Evolutionary conservation across 495 filamentous ascomycete species (phyloP), one percentile per base, ranked within the genome.

Genomic region (Sphaerosporella brunnea): DNA sequence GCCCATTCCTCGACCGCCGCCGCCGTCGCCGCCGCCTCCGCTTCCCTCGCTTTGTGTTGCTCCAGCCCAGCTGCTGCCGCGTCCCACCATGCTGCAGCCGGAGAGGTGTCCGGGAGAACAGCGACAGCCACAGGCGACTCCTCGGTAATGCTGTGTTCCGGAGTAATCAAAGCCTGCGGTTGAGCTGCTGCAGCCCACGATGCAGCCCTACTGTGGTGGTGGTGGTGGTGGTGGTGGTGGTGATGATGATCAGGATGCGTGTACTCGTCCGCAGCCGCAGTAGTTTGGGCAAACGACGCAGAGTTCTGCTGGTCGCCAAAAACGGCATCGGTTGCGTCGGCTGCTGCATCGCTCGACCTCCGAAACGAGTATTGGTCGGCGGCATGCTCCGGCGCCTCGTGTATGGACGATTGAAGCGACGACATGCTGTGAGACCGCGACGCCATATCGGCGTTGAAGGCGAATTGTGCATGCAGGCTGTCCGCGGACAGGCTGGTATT

Each of bases 361-460:
- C n/a, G 39, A 13, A 37, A 7, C 5, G 39, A 23, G 39, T 28
- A 28, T 11, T 24, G 18, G 18, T 43, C 20, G 10, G 8, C 11
- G 10, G 10, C 25, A 16, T 43, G n/a, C n/a, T n/a, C n/a, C n/a
- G n/a, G n/a, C n/a, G n/a, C n/a, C n/a, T n/a, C n/a, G n/a, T n/a
- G n/a, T n/a, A n/a, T n/a, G n/a, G n/a, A n/a, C n/a, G n/a, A n/a
- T n/a, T n/a, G n/a, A n/a, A 21, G 42, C 16, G 54, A 58, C 49
- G 54, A 58, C 54, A 58, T 58, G 54, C 55, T 58, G 36, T 59
- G 56, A 2, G 56, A 47, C 15, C 55, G 51, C 30, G 54, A 34
- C 21, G n/a, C 23, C 21, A 42, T 45, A 9, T 15, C 39, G 2
- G 37, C 16, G 28, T 20, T 34, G 21, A 16, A 30, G 37, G 7